phyloP scores from a whole-genome alignment of 148 eudicot genomes.

The Silene conica region DNA sequence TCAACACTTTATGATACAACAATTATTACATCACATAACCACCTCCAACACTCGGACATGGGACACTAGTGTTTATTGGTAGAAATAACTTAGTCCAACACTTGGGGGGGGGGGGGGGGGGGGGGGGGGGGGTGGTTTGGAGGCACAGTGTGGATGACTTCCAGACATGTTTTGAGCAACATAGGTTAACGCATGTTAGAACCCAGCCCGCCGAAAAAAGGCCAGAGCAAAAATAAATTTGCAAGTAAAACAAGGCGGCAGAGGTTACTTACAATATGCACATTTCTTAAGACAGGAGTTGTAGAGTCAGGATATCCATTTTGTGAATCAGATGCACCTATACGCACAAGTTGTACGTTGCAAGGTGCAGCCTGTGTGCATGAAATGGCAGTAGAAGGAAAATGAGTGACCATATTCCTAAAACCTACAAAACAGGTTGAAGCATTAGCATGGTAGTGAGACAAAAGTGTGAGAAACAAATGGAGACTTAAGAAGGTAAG shows the following conservation, averaged over 20 bases:
- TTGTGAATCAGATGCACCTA: slow-evolving; percentile 30
- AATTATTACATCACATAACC: too few species aligned
- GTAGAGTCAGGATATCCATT: slow-evolving; percentile 31
- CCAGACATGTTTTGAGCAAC: too few species aligned
- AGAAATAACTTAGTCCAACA: too few species aligned
- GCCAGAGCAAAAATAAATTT: neutral
- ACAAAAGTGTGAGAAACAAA: neutral
- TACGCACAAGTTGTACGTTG: slow-evolving; percentile 37
- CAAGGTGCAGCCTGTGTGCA: slow-evolving; percentile 36
- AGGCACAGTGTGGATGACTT: too few species aligned
- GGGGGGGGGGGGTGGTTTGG: too few species aligned
- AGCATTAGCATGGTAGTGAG: neutral
- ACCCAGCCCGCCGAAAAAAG: too few species aligned
- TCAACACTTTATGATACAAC: too few species aligned
- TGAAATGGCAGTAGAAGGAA: slow-evolving; percentile 50
- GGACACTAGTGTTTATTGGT: too few species aligned
- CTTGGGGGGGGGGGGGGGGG: too few species aligned
- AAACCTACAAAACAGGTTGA: slow-evolving; percentile 12
- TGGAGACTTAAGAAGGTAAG: neutral
- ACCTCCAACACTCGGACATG: neutral
- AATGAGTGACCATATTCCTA: slow-evolving; percentile 44
- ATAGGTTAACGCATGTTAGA: too few species aligned
- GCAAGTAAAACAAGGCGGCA: neutral
- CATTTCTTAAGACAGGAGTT: slow-evolving; percentile 36
- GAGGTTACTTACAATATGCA: slow-evolving; percentile 46